Evolutionary conservation across 495 filamentous ascomycete genomes (phyloP), one percentile per base, ranked within the genome.

Genomic region (Tetracladium setigerum): DNA sequence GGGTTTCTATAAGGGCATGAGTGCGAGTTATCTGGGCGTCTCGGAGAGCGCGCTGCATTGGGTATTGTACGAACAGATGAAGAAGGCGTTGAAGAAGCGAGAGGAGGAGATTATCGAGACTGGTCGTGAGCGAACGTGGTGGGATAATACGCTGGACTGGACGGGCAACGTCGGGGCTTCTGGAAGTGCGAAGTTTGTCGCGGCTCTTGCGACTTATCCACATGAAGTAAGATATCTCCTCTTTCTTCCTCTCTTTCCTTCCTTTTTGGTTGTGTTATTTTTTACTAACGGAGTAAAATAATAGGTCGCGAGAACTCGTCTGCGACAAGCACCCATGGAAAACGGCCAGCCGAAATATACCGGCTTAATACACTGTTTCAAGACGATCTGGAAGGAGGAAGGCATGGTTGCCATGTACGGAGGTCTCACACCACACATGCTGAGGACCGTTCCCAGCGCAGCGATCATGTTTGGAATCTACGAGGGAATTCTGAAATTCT

Each of bases 401-500:
- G 86, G 89, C 27, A 73, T 92, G 66, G 72, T 76, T 1, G 83
- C 78, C 7, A 65, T 95, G 44, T 95, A 95, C 57, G 89, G 89
- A 46, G 89, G 89, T 12, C 64, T 95, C 58, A 88, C 86, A 24
- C 87, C 89, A 18, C 89, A 95, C 61, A 80, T 95, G 56, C 71
- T 91, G 51, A 78, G 89, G 31, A 89, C 89, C 11, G 87, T 95
- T 3, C 89, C 89, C 5, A 89, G 84, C 41, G 89, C 89, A 11
- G 85, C 85, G 42, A 90, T 95, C 60, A 95, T 90, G 73, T 90
- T 95, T 56, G 87, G 87, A 49, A 89, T 88, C 63, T 95, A 95
- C 63, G 88, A 95, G 63, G 79, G 76, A 24, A 86, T 92, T 48
- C 67, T 95, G 41, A 77, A 77, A 34, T 35, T 60, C 22, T 19